These are phyloP conservation scores for Globisporangium takayamanum DNA, from an alignment of 352 stramenopile genomes.

Conservation along the genomic window DNA sequence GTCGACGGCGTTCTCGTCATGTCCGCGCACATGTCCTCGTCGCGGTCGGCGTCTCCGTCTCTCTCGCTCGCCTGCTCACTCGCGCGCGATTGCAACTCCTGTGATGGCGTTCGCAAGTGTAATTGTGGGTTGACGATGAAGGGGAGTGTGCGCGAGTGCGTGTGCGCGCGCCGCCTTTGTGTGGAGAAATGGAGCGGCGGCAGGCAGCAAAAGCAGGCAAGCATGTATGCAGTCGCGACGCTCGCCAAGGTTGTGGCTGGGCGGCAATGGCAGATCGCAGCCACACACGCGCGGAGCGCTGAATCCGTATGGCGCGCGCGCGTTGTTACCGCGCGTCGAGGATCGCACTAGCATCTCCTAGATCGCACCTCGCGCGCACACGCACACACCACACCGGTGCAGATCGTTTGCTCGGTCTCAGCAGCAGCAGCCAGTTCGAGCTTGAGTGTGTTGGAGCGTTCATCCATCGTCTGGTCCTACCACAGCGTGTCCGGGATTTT, in stretches of 20 bases:
- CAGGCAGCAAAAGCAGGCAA: too few species aligned
- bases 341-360: background rate
- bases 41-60: background rate
- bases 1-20: background rate
- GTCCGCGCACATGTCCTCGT: background rate
- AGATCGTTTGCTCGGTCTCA: too few species aligned
- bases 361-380: background rate
- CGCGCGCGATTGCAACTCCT: slow-evolving; percentile 1
- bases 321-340: background rate
- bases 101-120: background rate
- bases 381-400: background rate
- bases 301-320: too few species aligned
- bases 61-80: background rate
- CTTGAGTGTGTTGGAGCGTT: background rate
- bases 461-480: background rate
- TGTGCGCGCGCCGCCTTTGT: background rate
- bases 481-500: background rate
- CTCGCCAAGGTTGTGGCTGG: too few species aligned
- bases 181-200: background rate
- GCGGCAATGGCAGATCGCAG: too few species aligned
- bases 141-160: too few species aligned
- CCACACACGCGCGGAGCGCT: too few species aligned
- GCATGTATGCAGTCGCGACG: too few species aligned
- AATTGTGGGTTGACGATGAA: background rate
- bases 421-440: background rate